Base-by-base conservation (phyloP, 768 basidiomycete genomes). In the Mycena belliarum region DNA sequence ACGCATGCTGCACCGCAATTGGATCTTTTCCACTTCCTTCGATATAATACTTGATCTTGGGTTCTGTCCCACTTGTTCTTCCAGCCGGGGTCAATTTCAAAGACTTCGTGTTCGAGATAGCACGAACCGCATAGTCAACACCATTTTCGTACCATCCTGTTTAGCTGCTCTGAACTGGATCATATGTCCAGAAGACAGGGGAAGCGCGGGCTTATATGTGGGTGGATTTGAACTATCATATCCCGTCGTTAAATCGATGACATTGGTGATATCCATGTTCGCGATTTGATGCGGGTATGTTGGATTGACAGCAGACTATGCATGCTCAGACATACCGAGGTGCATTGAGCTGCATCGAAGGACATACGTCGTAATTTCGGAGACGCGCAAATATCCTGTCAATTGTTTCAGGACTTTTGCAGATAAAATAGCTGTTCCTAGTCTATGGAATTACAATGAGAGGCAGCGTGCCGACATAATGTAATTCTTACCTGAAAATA, bases 11-110 rank as follows among this genome's bases (percentile, higher is more conserved):
- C 5, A 94, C 84, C 0, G 68, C 66, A n/a, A 59, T 59, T 0
- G 73, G 65, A 61, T 89, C 72, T 47, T 69, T 75, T 0, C 91
- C 91, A 47, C 76, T 81, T 12, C 90, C 93, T 74, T 95, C 93
- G 26, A 95, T 75, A 67, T 95, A 95, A 70, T 89, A 93, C 68
- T 95, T 95, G 73, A 94, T 91, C 89, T 95, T 95, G 0, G 93
- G 93, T 65, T 95, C 93, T 15, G 93, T 95, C 20, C 93, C 93
- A 63, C 90, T 92, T 26, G 93, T 95, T 52, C 93, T 88, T n/a
- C n/a, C 57, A 14, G 20, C 48, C 54, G 29, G 15, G 8, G 35
- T 28, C 41, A 59, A 49, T 38, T 51, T 15, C 16, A 8, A n/a
- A 32, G 20, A 24, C 33, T 29, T 63, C 3, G 50, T 43, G 49